Percentiles rank a stretch among this genome's conserved stretches.
Evolutionary conservation across 2,329 filamentous ascomycete genomes (phyloP).

Genomic region (Aureobasidium vineae): DNA sequence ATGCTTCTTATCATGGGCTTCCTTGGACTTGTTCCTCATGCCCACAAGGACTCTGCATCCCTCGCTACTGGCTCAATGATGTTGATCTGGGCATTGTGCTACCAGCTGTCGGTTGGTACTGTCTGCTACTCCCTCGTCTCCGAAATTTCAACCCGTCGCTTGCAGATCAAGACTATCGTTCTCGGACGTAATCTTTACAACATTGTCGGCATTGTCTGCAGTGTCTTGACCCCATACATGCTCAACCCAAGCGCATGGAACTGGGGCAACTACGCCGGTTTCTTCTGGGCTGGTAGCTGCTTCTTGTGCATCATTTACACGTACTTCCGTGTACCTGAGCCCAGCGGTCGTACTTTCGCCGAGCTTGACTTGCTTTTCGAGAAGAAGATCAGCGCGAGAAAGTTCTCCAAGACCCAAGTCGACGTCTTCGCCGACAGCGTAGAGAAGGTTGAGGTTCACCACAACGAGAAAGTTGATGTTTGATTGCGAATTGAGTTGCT

Average conservation of each 20-base stretch:
- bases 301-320: constrained; percentile 79
- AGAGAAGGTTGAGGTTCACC: constrained; percentile 26
- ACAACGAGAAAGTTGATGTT: constrained; percentile 26
- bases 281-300: constrained; percentile 83
- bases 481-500: constrained; percentile 19
- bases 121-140: constrained; percentile 87
- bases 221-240: constrained; percentile 87
- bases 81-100: constrained; percentile 76
- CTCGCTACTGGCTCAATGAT: constrained; percentile 83
- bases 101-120: constrained; percentile 84
- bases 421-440: constrained; percentile 54
- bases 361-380: constrained; percentile 86
- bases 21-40: constrained; percentile 67
- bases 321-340: constrained; percentile 78
- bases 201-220: constrained; percentile 75
- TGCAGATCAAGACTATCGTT: constrained; percentile 90
- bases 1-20: constrained; percentile 86
- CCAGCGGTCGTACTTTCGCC: constrained; percentile 74
- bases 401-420: constrained; percentile 62
- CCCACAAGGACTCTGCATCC: constrained; percentile 59
- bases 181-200: constrained; percentile 76
- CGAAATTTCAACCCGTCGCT: constrained; percentile 75
- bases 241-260: constrained; percentile 83
- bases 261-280: constrained; percentile 83
- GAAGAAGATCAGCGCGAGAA: constrained; percentile 65